phyloP scores from a whole-genome alignment of 495 filamentous ascomycete genomes.

The Diplogelasinospora grovesii region DNA sequence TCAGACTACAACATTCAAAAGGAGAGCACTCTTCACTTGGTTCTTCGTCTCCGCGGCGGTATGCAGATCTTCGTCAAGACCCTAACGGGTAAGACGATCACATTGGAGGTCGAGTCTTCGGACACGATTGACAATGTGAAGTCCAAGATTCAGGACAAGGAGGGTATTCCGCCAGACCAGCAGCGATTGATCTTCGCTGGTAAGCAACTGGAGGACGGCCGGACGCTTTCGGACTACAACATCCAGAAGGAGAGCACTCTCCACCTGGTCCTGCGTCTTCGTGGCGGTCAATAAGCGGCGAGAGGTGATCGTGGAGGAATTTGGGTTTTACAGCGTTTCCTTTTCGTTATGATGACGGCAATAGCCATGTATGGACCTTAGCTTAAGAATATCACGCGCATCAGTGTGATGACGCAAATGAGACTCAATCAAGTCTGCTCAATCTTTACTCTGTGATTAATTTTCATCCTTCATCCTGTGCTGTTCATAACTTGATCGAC shows the following conservation, averaged over 20 bases:
- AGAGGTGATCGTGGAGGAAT: constrained; percentile 13
- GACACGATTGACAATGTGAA: constrained; percentile 95
- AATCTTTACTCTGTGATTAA: neutral
- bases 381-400: neutral
- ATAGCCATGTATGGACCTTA: constrained; percentile 4
- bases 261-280: constrained; percentile 80
- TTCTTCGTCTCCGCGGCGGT: constrained; percentile 94
- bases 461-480: too few relatives aligned
- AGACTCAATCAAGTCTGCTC: constrained; percentile 2
- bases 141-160: constrained; percentile 89
- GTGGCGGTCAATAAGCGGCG: constrained; percentile 64
- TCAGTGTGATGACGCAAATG: neutral
- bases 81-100: constrained; percentile 88
- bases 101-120: constrained; percentile 78
- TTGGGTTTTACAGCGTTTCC: constrained; percentile 9
- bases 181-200: constrained; percentile 87
- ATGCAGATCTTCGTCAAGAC: constrained; percentile 98
- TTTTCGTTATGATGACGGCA: neutral
- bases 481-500: too few relatives aligned
- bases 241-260: constrained; percentile 91
- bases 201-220: constrained; percentile 84
- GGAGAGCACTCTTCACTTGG: constrained; percentile 94
- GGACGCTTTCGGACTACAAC: constrained; percentile 83
- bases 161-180: constrained; percentile 84
- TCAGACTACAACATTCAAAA: constrained; percentile 99